Evolutionary conservation across 2,329 filamentous ascomycete genomes (phyloP).

Genomic region (Penicillium sp.): DNA sequence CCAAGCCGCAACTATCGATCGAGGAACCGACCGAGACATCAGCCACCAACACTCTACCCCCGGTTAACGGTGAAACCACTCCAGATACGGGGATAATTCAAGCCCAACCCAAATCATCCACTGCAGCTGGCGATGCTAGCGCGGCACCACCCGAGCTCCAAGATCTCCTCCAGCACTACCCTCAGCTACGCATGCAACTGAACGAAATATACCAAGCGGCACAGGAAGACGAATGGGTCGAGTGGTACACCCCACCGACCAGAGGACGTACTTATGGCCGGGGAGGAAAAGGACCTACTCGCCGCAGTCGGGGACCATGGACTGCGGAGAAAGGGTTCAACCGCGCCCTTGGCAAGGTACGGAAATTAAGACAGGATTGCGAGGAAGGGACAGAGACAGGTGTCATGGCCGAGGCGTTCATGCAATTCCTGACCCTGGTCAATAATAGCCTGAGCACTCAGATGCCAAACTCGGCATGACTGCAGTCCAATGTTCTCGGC

Average conservation of each 20-base stretch:
- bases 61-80: constrained; percentile 9
- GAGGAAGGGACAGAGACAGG: constrained; percentile 36
- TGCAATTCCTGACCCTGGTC: constrained; percentile 36
- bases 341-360: constrained; percentile 40
- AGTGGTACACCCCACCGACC: constrained; percentile 26
- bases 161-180: constrained; percentile 38
- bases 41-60: constrained; percentile 7
- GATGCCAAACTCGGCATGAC: neutral
- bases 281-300: constrained; percentile 25
- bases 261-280: constrained; percentile 28
- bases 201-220: constrained; percentile 45
- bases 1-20: constrained; percentile 24
- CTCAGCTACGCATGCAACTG: constrained; percentile 40
- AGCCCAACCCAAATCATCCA: neutral
- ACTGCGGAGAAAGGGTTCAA: constrained; percentile 46
- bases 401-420: constrained; percentile 35
- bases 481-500: neutral
- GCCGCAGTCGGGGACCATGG: constrained; percentile 38
- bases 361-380: constrained; percentile 37
- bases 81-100: constrained; percentile 4
- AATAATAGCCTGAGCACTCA: neutral
- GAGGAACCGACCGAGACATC: constrained; percentile 14
- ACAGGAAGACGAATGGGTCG: constrained; percentile 42
- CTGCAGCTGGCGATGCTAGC: constrained; percentile 22
- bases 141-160: constrained; percentile 36